phyloP scores from a whole-genome alignment of 1,284 basidiomycete species.

The Meripilus lineatus region DNA sequence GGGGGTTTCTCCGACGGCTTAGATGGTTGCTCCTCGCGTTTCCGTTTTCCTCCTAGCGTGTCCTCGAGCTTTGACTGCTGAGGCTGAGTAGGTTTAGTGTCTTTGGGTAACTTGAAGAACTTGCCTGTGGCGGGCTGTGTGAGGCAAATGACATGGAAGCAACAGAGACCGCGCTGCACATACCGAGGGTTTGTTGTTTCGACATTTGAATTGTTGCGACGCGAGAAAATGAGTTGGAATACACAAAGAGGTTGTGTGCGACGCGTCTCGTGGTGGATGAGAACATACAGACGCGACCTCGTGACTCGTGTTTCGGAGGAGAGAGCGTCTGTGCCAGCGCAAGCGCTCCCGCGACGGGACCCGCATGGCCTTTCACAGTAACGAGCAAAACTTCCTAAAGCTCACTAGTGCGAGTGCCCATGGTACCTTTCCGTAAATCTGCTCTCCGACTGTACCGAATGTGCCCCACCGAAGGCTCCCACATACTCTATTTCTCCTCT shows the following conservation, averaged over 20 bases:
- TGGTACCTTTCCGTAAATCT: no score
- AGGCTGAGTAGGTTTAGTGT: slow-evolving; percentile 51
- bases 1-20: slow-evolving; percentile 9
- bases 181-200: slow-evolving; percentile 71
- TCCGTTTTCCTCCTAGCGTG: slow-evolving; percentile 60
- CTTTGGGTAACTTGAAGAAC: slow-evolving; percentile 69
- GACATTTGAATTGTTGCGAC: no score
- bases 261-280: slow-evolving; percentile 24
- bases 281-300: slow-evolving; percentile 7
- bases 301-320: no score
- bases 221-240: slow-evolving; percentile 26
- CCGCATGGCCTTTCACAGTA: no score
- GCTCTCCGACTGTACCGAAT: no score
- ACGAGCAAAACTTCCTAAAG: no score
- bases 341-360: no score
- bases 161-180: slow-evolving; percentile 10
- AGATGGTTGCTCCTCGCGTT: slow-evolving; percentile 13
- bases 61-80: slow-evolving; percentile 71
- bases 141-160: slow-evolving; percentile 1
- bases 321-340: no score
- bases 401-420: no score
- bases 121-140: slow-evolving; percentile 38
- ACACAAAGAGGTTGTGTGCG: slow-evolving; percentile 6
- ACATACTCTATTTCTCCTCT: no score
- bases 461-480: no score